These are phyloP conservation scores for Apophysomyces variabilis DNA, from an alignment of 371 early-diverging fungal genomes.

Conservation along the genomic window DNA sequence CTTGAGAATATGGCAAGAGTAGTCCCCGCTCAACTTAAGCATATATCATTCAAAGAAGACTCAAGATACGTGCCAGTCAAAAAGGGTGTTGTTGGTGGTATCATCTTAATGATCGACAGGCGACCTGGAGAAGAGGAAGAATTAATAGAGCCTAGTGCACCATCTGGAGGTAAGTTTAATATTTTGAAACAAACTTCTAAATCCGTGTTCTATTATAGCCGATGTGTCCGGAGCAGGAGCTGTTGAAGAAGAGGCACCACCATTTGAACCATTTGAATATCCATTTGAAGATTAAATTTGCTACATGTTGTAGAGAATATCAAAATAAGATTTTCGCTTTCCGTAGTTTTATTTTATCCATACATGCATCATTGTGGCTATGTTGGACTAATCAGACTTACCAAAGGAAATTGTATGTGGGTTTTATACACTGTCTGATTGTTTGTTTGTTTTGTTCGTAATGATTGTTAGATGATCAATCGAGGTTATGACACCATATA, in stretches of 20 bases:
- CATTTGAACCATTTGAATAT: slow-evolving; percentile 90
- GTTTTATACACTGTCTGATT: too few relatives aligned
- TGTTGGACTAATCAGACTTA: too few relatives aligned
- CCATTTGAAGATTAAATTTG: slow-evolving; percentile 67
- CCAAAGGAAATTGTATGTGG: too few relatives aligned
- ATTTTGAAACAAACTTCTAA: neutral
- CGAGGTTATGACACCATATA: too few relatives aligned
- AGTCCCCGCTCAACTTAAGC: slow-evolving; percentile 85
- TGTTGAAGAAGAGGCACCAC: slow-evolving; percentile 71
- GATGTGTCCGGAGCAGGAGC: slow-evolving; percentile 40
- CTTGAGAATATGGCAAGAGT: slow-evolving; percentile 91
- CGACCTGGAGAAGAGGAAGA: slow-evolving; percentile 65
- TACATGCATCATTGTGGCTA: too few relatives aligned
- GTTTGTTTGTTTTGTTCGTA: too few relatives aligned
- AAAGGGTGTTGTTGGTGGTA: slow-evolving; percentile 77
- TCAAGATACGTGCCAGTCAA: slow-evolving; percentile 90
- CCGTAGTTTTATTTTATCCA: too few relatives aligned
- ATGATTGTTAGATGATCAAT: too few relatives aligned
- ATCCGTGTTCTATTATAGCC: slow-evolving; percentile 20
- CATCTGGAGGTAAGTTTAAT: slow-evolving; percentile 47
- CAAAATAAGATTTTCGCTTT: too few relatives aligned
- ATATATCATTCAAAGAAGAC: slow-evolving; percentile 82
- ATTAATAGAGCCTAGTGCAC: slow-evolving; percentile 61
- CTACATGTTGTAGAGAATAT: slow-evolving; percentile 1
- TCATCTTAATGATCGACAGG: slow-evolving; percentile 74